These are phyloP conservation scores for Benincasa hispida DNA, from an alignment of 306 rosid genomes.

Conservation along the genomic window DNA sequence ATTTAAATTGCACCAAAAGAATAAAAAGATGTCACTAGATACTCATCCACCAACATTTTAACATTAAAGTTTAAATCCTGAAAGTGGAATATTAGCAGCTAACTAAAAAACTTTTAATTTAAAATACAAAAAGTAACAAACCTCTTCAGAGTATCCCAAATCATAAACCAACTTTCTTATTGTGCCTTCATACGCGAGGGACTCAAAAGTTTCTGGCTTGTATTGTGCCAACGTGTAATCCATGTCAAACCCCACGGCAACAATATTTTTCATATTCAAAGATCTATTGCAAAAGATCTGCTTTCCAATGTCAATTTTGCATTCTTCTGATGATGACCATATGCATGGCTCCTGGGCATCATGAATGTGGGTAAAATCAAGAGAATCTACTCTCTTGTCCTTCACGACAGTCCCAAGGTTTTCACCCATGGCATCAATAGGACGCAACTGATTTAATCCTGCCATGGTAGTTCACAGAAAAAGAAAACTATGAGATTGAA, in stretches of 20 bases:
- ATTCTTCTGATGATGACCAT: constrained; percentile 58
- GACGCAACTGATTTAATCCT: constrained; percentile 39
- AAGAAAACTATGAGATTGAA: not conserved
- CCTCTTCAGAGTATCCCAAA: constrained; percentile 86
- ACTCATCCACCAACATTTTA: not conserved
- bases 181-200: constrained; percentile 95
- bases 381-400: constrained; percentile 15
- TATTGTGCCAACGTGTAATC: constrained; percentile 98
- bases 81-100: not conserved
- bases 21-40: not conserved
- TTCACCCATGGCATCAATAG: constrained; percentile 41
- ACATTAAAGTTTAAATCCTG: not conserved
- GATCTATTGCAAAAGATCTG: constrained; percentile 89
- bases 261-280: constrained; percentile 81
- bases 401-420: constrained; percentile 21
- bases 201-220: constrained; percentile 90
- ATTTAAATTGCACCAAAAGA: not conserved
- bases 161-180: constrained; percentile 68
- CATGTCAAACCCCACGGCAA: constrained; percentile 98
- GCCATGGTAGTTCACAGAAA: constrained; percentile 9
- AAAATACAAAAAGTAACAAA: constrained; percentile 17
- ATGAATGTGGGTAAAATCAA: constrained; percentile 12
- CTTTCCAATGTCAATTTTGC: constrained; percentile 49
- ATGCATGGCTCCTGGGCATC: constrained; percentile 27
- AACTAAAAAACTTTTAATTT: not conserved